Evolutionary conservation across 2,329 filamentous ascomycete genomes (phyloP).

Genomic region (Phaeosphaeriaceae sp.): DNA sequence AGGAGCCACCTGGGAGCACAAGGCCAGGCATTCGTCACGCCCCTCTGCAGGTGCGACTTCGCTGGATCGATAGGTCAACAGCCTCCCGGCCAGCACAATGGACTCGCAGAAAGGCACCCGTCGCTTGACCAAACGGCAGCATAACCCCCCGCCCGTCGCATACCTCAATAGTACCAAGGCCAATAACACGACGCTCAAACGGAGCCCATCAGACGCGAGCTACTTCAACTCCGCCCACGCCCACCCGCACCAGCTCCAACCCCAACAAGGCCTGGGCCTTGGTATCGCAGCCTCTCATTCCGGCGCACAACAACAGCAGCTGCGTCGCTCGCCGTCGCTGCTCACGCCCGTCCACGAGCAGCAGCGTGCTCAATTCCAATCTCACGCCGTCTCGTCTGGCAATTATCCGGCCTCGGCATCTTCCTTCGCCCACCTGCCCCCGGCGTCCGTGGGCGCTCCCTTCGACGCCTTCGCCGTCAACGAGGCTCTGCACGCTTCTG

Average conservation of each 20-base stretch:
- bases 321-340: conserved; percentile 24
- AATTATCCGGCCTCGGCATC: conserved; percentile 3
- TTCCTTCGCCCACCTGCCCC: conserved; percentile 14
- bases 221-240: conserved; percentile 18
- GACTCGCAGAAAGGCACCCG: conserved; percentile 19
- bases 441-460: conserved; percentile 38
- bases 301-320: conserved; percentile 6
- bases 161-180: conserved; percentile 24
- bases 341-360: conserved; percentile 27
- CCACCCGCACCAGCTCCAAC: background rate
- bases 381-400: background rate
- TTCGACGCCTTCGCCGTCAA: conserved; percentile 49
- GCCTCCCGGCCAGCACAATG: conserved; percentile 14
- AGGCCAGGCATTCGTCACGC: background rate
- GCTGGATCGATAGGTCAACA: background rate
- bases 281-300: too few relatives aligned
- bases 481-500: conserved; percentile 22
- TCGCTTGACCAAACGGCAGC: conserved; percentile 25
- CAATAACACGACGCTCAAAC: conserved; percentile 21
- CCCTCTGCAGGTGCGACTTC: background rate
- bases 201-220: conserved; percentile 25
- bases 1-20: background rate
- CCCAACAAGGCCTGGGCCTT: conserved; percentile 14
- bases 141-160: conserved; percentile 23
- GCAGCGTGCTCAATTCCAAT: background rate